phyloP scores from a whole-genome alignment of 805 yeast species.

The Saturnispora hagleri region DNA sequence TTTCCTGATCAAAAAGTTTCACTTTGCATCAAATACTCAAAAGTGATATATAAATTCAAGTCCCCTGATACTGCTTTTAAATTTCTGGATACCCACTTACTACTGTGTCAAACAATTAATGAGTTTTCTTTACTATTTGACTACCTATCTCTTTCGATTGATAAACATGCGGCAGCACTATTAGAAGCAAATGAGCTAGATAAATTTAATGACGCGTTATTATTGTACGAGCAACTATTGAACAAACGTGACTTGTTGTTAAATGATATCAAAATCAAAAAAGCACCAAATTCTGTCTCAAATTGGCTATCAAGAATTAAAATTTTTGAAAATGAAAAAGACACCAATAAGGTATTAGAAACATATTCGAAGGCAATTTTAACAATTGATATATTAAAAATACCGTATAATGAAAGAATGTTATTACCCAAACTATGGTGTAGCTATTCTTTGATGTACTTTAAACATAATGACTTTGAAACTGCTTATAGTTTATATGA shows the following conservation, averaged over 20 bases:
- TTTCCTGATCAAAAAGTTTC: slow-evolving; percentile 55
- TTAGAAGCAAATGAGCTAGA: slow-evolving; percentile 10
- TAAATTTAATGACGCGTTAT: slow-evolving; percentile 36
- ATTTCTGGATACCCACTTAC: slow-evolving; percentile 41
- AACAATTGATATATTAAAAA: slow-evolving; percentile 52
- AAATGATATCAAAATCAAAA: slow-evolving; percentile 59
- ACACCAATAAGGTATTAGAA: slow-evolving; percentile 36
- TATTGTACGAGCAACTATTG: slow-evolving; percentile 44
- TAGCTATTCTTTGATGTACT: slow-evolving; percentile 57
- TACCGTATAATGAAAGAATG: slow-evolving; percentile 27
- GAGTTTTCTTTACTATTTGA: slow-evolving; percentile 64
- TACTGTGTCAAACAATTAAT: slow-evolving; percentile 37
- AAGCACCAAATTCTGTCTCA: slow-evolving; percentile 49
- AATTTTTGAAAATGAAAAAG: slow-evolving; percentile 30
- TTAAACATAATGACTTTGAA: slow-evolving; percentile 40
- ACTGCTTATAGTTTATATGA: slow-evolving; percentile 56
- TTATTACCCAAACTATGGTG: slow-evolving; percentile 57
- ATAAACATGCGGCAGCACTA: slow-evolving; percentile 14
- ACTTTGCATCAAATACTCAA: slow-evolving; percentile 39
- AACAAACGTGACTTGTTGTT: slow-evolving; percentile 47
- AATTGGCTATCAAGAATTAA: slow-evolving; percentile 62
- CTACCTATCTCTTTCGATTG: slow-evolving; percentile 52
- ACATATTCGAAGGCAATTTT: slow-evolving; percentile 60
- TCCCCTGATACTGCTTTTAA: slow-evolving; percentile 32
- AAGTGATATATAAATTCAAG: slow-evolving; percentile 35